phyloP scores from a whole-genome alignment of 2,329 filamentous ascomycete genomes.

The Xylaria sp. region DNA sequence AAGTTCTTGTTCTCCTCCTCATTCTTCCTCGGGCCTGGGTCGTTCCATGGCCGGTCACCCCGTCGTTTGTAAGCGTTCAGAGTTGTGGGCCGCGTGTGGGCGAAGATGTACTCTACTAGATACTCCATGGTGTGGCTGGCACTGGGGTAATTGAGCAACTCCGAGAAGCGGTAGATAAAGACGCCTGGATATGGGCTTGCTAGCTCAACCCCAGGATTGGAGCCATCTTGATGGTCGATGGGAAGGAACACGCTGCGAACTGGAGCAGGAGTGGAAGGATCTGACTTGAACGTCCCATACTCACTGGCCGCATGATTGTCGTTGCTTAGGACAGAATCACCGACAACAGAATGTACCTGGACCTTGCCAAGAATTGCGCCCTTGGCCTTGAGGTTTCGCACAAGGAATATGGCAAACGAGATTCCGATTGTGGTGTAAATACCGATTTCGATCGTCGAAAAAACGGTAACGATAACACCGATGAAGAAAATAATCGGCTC shows the following conservation, averaged over 20 bases:
- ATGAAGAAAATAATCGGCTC: conserved; percentile 94
- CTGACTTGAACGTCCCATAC: conserved; percentile 67
- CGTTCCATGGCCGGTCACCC: conserved; percentile 94
- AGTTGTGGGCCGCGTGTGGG: conserved; percentile 80
- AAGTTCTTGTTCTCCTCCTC: conserved; percentile 60
- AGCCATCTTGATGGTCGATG: conserved; percentile 86
- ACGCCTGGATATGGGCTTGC: conserved; percentile 87
- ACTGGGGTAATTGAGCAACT: conserved; percentile 97
- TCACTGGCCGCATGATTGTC: conserved; percentile 61
- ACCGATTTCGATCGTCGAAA: conserved; percentile 88
- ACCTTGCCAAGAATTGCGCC: conserved; percentile 87
- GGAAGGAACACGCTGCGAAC: conserved; percentile 86
- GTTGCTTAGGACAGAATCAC: conserved; percentile 76
- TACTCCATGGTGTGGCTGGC: conserved; percentile 88
- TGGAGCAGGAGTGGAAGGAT: conserved; percentile 39
- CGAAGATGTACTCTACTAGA: conserved; percentile 73
- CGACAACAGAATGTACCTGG: conserved; percentile 83
- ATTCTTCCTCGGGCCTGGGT: conserved; percentile 75
- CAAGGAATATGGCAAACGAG: conserved; percentile 81
- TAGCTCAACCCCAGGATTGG: conserved; percentile 85
- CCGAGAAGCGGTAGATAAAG: conserved; percentile 94
- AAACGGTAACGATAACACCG: conserved; percentile 90
- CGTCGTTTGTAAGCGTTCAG: conserved; percentile 69
- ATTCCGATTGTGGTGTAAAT: conserved; percentile 87
- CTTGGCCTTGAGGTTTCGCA: conserved; percentile 82